phyloP scores from a whole-genome alignment of 805 yeast species.

The Lipomyces sp. region DNA sequence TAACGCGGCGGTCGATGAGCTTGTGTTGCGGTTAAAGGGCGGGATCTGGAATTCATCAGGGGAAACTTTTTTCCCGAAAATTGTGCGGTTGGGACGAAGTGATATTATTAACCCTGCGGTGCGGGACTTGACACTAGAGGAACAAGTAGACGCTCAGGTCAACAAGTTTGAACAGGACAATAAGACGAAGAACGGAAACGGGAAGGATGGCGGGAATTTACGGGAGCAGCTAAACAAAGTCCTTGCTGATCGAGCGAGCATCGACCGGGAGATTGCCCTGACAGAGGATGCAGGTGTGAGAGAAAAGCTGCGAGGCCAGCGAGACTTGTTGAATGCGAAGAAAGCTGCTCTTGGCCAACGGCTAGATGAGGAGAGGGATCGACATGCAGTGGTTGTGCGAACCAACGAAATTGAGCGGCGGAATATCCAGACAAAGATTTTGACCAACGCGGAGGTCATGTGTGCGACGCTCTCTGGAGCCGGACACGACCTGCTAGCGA shows the following conservation, averaged over 20 bases:
- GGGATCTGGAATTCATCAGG: constrained; percentile 62
- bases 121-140: constrained; percentile 82
- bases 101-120: constrained; percentile 87
- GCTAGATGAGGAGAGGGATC: constrained; percentile 80
- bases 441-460: constrained; percentile 78
- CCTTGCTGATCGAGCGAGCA: constrained; percentile 60
- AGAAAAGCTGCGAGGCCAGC: constrained; percentile 47
- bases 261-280: constrained; percentile 52
- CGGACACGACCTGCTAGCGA: constrained; percentile 83
- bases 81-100: constrained; percentile 86
- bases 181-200: constrained; percentile 39
- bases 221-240: constrained; percentile 58
- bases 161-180: constrained; percentile 38
- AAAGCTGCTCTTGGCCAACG: constrained; percentile 73
- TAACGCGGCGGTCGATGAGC: constrained; percentile 98
- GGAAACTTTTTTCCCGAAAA: constrained; percentile 58
- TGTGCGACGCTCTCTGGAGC: constrained; percentile 94
- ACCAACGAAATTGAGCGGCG: constrained; percentile 79
- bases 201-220: constrained; percentile 48
- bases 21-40: constrained; percentile 75
- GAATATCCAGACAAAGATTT: constrained; percentile 70
- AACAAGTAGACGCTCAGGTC: constrained; percentile 70
- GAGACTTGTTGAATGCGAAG: constrained; percentile 62
- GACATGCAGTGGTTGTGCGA: constrained; percentile 67
- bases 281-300: constrained; percentile 41